phyloP scores from a whole-genome alignment of 805 yeast species.

The Wickerhamiella brachini region DNA sequence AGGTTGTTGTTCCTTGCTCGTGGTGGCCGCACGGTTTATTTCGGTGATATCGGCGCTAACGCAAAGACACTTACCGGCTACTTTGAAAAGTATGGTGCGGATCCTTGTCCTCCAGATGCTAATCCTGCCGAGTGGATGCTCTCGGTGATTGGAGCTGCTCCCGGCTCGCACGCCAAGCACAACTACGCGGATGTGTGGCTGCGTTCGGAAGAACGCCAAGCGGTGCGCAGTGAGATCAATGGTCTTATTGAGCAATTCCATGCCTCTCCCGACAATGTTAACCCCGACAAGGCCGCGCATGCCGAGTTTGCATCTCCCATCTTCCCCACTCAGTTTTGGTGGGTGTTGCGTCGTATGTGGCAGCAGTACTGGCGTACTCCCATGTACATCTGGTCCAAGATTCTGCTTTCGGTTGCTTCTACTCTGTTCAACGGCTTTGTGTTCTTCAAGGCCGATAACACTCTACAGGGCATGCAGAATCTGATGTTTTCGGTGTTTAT shows the following conservation, averaged over 20 bases:
- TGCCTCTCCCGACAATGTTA: slow-evolving; percentile 17
- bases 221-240: slow-evolving; percentile 25
- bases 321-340: slow-evolving; percentile 31
- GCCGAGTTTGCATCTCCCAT: slow-evolving; percentile 32
- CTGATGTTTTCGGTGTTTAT: slow-evolving; percentile 47
- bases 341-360: slow-evolving; percentile 31
- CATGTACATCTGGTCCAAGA: slow-evolving; percentile 46
- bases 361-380: slow-evolving; percentile 47
- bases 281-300: slow-evolving; percentile 9
- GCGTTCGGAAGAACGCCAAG: slow-evolving; percentile 30
- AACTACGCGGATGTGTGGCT: slow-evolving; percentile 59
- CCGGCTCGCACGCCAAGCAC: slow-evolving; percentile 43
- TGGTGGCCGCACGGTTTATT: slow-evolving; percentile 72
- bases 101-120: slow-evolving; percentile 43
- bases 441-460: slow-evolving; percentile 42
- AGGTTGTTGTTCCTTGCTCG: slow-evolving; percentile 50
- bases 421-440: slow-evolving; percentile 62
- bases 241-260: slow-evolving; percentile 22
- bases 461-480: slow-evolving; percentile 43
- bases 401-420: slow-evolving; percentile 34
- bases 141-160: slow-evolving; percentile 69
- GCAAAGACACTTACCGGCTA: slow-evolving; percentile 45
- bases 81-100: slow-evolving; percentile 62
- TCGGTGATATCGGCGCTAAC: slow-evolving; percentile 64
- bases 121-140: slow-evolving; percentile 70